phyloP scores from a whole-genome alignment of 495 filamentous ascomycete species.

The Terfezia claveryi region DNA sequence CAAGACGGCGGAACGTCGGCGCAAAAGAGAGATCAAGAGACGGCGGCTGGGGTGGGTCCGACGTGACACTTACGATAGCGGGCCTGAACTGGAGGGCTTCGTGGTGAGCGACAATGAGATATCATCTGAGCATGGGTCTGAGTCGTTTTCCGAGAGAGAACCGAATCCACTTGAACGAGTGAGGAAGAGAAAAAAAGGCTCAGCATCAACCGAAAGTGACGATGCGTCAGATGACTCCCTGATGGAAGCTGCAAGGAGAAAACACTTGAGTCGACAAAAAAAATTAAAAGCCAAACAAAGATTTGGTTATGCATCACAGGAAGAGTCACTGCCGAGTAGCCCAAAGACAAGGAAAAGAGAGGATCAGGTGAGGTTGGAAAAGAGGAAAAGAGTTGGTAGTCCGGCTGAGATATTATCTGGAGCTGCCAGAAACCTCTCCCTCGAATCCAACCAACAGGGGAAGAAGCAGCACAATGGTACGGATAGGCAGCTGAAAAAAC shows the following conservation, averaged over 20 bases:
- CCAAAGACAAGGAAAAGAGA: neutral
- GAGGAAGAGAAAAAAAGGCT: neutral
- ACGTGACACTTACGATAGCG: neutral
- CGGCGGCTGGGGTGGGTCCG: neutral
- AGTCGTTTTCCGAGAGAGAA: too few species aligned
- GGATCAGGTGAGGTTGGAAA: neutral
- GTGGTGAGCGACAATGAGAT: too few species aligned
- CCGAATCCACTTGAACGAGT: too few species aligned
- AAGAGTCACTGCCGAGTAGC: neutral
- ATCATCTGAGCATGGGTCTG: too few species aligned
- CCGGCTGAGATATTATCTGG: neutral
- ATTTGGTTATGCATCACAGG: neutral
- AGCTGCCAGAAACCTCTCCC: neutral
- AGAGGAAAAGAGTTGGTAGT: neutral
- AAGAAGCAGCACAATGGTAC: neutral
- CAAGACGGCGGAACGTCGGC: slow-evolving; percentile 5
- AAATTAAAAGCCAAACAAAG: slow-evolving; percentile 2
- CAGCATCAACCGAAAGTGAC: slow-evolving; percentile 3
- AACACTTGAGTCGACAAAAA: slow-evolving; percentile 5
- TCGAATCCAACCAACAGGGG: neutral
- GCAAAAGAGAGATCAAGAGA: slow-evolving; percentile 9
- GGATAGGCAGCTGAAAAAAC: too few species aligned
- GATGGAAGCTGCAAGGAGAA: slow-evolving; percentile 7
- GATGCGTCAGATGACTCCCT: slow-evolving; percentile 3
- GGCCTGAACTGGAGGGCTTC: too few species aligned